Evolutionary conservation across 768 basidiomycete species (phyloP).

Genomic region (Pholiota microspora): DNA sequence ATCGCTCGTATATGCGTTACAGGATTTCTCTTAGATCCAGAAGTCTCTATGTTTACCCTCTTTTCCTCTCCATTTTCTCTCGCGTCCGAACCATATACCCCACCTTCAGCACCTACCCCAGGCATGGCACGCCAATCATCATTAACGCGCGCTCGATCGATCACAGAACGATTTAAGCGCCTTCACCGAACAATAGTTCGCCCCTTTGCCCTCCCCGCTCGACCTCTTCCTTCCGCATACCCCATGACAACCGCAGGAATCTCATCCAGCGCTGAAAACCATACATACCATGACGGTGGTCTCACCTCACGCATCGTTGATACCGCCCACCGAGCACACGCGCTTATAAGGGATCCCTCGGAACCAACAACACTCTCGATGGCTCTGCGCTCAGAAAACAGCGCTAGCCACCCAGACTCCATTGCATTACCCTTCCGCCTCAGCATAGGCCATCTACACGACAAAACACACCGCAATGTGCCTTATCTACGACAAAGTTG

Average conservation of each 20-base stretch:
- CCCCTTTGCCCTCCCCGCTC: constrained; percentile 49
- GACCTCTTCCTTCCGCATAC: constrained; percentile 26
- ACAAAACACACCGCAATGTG: constrained; percentile 62
- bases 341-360: constrained; percentile 40
- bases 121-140: constrained; percentile 32
- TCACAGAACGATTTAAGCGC: constrained; percentile 43
- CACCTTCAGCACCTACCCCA: constrained; percentile 27
- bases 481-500: constrained; percentile 93
- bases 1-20: constrained; percentile 87
- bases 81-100: constrained; percentile 28
- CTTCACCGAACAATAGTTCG: constrained; percentile 47
- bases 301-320: constrained; percentile 27
- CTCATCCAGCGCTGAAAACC: constrained; percentile 10
- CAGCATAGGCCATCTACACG: constrained; percentile 51
- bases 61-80: constrained; percentile 36
- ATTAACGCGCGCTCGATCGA: constrained; percentile 42
- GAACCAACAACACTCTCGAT: constrained; percentile 51
- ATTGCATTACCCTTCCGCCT: constrained; percentile 63
- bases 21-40: constrained; percentile 86
- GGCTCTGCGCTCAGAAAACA: constrained; percentile 41
- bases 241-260: constrained; percentile 16
- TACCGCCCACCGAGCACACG: constrained; percentile 33
- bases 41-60: constrained; percentile 51
- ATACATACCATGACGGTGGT: constrained; percentile 21
- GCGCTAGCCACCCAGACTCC: constrained; percentile 30